Conservation (phyloP, 148 eudicot species). For the Agrostemma githago region DNA sequence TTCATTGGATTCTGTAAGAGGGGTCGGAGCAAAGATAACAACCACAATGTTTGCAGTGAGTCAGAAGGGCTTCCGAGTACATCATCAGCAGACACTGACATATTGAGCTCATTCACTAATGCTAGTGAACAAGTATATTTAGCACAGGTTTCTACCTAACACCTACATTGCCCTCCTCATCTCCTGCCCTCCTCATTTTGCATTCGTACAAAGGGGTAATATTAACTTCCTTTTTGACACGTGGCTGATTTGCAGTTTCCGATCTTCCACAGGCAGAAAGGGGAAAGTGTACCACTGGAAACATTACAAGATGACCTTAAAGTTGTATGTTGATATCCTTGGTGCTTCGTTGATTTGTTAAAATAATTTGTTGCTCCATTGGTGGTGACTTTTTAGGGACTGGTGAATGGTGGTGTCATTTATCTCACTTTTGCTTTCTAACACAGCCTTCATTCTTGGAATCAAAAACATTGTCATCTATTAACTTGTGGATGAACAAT, state of each 20-base stretch:
- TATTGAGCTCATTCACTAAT: constrained; percentile 37
- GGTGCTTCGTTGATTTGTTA: not conserved
- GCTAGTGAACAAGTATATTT: constrained; percentile 61
- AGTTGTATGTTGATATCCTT: constrained; percentile 38
- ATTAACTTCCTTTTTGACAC: constrained; percentile 9
- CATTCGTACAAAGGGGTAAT: not conserved
- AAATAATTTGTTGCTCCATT: not conserved
- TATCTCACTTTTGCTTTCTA: constrained; percentile 14
- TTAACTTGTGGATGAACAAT: constrained; percentile 96
- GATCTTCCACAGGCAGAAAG: constrained; percentile 57
- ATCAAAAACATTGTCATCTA: constrained; percentile 46
- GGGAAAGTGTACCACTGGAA: constrained; percentile 61
- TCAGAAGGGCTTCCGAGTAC: constrained; percentile 28
- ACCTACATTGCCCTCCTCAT: not conserved
- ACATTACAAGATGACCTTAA: constrained; percentile 60
- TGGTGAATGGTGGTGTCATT: not conserved
- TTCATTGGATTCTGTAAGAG: constrained; percentile 67
- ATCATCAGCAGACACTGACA: constrained; percentile 23
- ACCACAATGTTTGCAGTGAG: constrained; percentile 27
- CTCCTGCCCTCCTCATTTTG: not conserved
- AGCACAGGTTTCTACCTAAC: constrained; percentile 60
- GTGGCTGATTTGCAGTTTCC: constrained; percentile 49
- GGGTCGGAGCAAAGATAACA: constrained; percentile 27
- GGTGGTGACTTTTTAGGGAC: not conserved
- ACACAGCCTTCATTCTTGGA: constrained; percentile 67